Evolutionary conservation across 2,329 filamentous ascomycete species (phyloP), one percentile per base, ranked within the genome.

Genomic region (Fusarium sp.): DNA sequence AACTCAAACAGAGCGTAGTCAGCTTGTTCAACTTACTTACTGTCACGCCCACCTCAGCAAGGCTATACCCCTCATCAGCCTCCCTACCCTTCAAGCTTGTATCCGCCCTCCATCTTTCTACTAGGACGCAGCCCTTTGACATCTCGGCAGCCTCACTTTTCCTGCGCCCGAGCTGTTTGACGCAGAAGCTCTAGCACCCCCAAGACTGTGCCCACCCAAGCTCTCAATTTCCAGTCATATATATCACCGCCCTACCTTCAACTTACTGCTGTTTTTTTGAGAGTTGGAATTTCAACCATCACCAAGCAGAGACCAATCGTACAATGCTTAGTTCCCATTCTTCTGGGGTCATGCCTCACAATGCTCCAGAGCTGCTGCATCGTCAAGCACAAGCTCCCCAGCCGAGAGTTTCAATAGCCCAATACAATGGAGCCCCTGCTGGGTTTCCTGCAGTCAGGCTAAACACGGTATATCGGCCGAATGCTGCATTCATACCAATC

Each of bases 101-200:
- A 49, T 49, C 46, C 57, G n/a, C 57, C 61, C 61, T 49, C 61
- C 61, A 57, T 55, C 61, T 41, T 62, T 32, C 32, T 21, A 35
- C 17, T 47, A 61, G 38, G 44, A 58, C 61, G 38, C 61, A 65
- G 35, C 49, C 61, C 32, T 58, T 27, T 37, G 29, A 19, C 25
- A 56, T 60, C 47, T 66, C 62, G 58, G 32, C 62, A 57, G 63
- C 63, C 62, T 65, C 58, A 65, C 62, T 65, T 57, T 66, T 45
- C 4, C 29, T 43, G 17, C 53, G 25, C 32, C 11, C 32, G 48
- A 33, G 35, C 50, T 19, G 45, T 33, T 48, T 21, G 42, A 37
- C 10, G 38, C 17, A 29, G 11, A 32, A 23, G n/a, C 9, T 37
- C 35, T 23, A 17, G 17, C 19, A 7, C 17, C 31, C 15, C 9